Base-by-base conservation (phyloP, 805 yeast genomes). In the Saccharomycopsis sp. region DNA sequence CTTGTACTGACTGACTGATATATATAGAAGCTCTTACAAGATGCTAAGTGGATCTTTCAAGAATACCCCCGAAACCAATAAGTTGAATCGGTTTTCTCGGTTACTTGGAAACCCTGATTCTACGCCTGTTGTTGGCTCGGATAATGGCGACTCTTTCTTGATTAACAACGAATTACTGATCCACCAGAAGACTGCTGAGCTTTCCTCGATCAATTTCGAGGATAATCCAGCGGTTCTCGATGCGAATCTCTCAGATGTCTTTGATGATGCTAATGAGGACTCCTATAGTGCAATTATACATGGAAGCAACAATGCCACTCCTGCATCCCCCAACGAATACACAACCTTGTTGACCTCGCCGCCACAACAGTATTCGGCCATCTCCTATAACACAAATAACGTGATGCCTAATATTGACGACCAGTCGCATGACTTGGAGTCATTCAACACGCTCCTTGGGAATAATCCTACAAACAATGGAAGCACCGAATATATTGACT, bases 361-460 rank as follows among this genome's bases (percentile, higher is more conserved):
- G 7, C 49, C 49, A 5, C 49, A 44, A 17, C 49, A 44, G 12
- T 44, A 44, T 17, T 44, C 49, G 9, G 7, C 49, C 22, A 19
- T 44, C 5, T 5, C 3, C 22, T 29, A 29, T 12, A 29, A 29
- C 38, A 29, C 38, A 29, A 44, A 44, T 17, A 44, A 44, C 12
- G 22, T 5, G 9, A n/a, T 44, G 19, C 22, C 49, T 44, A n/a
- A 44, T 23, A 34, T 47, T 50, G 61, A 58, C 8, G 58, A 58
- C 12, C 57, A 38, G 35, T 59, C 62, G 23, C 62, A 56, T 23
- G 62, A 61, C 20, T 47, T 61, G 22, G 63, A 61, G 23, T 58
- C 62, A 3, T 61, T 61, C 55, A 61, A 54, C 29, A 38, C 60
- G 8, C n/a, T 61, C 2, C 47, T 61, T n/a, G 63, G 63, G n/a